Evolutionary conservation across 2,329 filamentous ascomycete genomes (phyloP).

Genomic region (Penicillium hordei): DNA sequence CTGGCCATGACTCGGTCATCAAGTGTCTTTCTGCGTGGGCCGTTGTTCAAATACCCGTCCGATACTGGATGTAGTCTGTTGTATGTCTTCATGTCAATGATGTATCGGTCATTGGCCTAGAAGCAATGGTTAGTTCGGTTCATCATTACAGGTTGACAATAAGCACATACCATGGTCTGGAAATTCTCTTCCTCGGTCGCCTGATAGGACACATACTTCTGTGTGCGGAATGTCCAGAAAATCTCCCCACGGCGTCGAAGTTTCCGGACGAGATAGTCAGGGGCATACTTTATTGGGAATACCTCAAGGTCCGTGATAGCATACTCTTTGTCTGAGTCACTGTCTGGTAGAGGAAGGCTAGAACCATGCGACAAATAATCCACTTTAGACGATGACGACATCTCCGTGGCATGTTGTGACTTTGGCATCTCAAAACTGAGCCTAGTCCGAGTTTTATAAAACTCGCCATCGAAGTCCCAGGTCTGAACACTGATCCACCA

Average conservation of each 20-base stretch:
- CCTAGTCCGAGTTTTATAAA: not conserved
- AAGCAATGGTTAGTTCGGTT: not conserved
- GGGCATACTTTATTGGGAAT: constrained; percentile 6
- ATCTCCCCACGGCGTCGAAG: constrained; percentile 41
- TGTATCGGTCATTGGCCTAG: constrained; percentile 12
- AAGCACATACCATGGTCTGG: constrained; percentile 8
- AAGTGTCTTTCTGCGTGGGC: not conserved
- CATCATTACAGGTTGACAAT: not conserved
- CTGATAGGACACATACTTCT: constrained; percentile 10
- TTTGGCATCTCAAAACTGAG: constrained; percentile 3
- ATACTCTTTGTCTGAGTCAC: not conserved
- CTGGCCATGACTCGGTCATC: not conserved
- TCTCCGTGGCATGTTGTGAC: not conserved
- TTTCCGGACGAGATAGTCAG: constrained; percentile 47
- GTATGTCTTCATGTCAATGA: constrained; percentile 14
- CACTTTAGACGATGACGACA: not conserved
- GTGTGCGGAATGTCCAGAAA: constrained; percentile 11
- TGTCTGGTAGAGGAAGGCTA: not conserved
- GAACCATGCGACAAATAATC: not conserved
- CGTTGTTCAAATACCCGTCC: not conserved
- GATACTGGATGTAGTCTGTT: constrained; percentile 3
- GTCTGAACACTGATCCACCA: not conserved
- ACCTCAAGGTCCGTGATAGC: constrained; percentile 5
- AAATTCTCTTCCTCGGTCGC: constrained; percentile 8
- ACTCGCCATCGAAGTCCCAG: constrained; percentile 1